A percentile compares a stretch with the other conserved stretches of the same genome.
These are phyloP conservation scores for Rosa rugosa DNA, from an alignment of 306 rosid species.

Conservation along the genomic window DNA sequence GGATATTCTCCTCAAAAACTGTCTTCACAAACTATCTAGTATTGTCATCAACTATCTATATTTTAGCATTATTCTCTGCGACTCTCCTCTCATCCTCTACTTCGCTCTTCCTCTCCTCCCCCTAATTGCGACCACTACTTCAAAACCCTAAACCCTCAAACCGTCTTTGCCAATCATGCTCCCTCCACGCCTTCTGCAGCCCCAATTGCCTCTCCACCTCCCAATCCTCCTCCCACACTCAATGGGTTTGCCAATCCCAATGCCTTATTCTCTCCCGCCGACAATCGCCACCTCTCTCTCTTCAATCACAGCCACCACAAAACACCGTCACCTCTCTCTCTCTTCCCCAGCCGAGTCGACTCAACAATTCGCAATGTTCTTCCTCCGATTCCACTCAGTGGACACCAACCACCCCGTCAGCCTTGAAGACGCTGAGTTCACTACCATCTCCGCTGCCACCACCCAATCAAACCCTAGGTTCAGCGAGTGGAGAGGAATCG, in stretches of 20 bases:
- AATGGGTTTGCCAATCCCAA: constrained; percentile 52
- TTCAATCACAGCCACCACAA: background rate
- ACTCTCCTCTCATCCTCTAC: constrained; percentile 69
- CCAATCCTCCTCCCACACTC: constrained; percentile 31
- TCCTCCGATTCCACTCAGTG: constrained; percentile 83
- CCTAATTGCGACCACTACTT: constrained; percentile 62
- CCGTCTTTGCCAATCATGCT: constrained; percentile 41
- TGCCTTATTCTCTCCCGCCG: background rate
- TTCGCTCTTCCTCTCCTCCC: constrained; percentile 49
- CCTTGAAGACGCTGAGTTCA: constrained; percentile 33
- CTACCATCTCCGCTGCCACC: constrained; percentile 26
- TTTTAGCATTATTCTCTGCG: no score
- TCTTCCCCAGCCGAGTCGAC: background rate
- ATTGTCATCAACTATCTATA: no score
- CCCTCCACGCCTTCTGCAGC: constrained; percentile 46
- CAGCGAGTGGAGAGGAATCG: constrained; percentile 67
- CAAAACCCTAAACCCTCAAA: constrained; percentile 30
- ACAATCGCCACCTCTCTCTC: background rate
- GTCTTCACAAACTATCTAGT: no score
- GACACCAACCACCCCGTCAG: constrained; percentile 58
- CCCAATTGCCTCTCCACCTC: constrained; percentile 30
- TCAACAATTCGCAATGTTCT: constrained; percentile 56
- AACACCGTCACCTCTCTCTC: background rate
- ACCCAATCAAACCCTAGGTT: constrained; percentile 32
- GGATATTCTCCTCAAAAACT: no score